phyloP scores from a whole-genome alignment of 495 filamentous ascomycete genomes.

The Lasiosphaeria miniovina region DNA sequence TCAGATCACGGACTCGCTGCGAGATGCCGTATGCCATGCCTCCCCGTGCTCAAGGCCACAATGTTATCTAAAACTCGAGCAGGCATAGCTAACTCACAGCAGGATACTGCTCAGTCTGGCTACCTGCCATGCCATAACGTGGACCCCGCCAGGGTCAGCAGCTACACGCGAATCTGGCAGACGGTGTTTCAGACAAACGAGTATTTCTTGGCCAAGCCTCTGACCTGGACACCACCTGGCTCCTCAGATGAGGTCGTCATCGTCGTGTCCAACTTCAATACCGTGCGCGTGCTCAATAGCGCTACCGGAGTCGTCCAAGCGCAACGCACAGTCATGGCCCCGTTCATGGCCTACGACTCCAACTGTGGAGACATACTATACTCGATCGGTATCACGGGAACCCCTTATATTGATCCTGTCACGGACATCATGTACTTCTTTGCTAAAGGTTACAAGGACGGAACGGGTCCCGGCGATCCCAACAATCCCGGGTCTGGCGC shows the following conservation, averaged over 20 bases:
- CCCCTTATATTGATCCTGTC: slow-evolving; percentile 49
- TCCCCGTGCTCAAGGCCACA: background rate
- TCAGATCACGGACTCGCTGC: slow-evolving; percentile 7
- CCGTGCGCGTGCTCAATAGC: slow-evolving; percentile 45
- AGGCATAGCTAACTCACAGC: background rate
- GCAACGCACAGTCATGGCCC: slow-evolving; percentile 40
- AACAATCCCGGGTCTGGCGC: slow-evolving; percentile 8
- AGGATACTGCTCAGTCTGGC: slow-evolving; percentile 15
- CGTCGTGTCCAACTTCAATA: slow-evolving; percentile 46
- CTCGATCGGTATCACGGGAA: slow-evolving; percentile 45
- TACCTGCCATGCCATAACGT: slow-evolving; percentile 20
- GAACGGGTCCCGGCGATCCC: slow-evolving; percentile 11
- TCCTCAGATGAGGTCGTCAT: slow-evolving; percentile 44
- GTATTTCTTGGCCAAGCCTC: slow-evolving; percentile 44
- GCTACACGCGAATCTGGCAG: slow-evolving; percentile 12
- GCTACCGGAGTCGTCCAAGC: slow-evolving; percentile 42
- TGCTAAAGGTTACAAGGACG: slow-evolving; percentile 29
- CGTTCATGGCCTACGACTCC: slow-evolving; percentile 43
- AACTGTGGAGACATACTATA: slow-evolving; percentile 47
- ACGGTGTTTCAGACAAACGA: slow-evolving; percentile 21
- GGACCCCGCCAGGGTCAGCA: slow-evolving; percentile 15
- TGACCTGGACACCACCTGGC: slow-evolving; percentile 42
- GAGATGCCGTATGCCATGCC: slow-evolving; percentile 5
- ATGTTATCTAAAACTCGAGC: background rate
- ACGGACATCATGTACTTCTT: slow-evolving; percentile 44